Base-by-base conservation (phyloP, 768 basidiomycete genomes). In the Boletellus sp. region DNA sequence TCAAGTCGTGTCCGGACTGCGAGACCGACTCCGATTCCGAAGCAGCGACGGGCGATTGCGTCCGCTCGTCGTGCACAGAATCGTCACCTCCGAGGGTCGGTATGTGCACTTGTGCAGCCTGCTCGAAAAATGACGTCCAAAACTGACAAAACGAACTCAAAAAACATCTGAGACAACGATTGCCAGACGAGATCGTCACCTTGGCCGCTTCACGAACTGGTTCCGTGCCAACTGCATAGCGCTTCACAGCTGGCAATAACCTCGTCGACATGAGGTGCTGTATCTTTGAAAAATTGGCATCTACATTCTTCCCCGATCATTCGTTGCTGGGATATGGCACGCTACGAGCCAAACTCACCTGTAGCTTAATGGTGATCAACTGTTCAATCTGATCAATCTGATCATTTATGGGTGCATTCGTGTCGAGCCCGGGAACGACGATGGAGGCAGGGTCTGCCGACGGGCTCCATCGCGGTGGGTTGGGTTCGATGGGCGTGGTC, bases 351-450 rank as follows among this genome's bases (percentile, higher is more conserved):
- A 33, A 15, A 22, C 65, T 56, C 48, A 87, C 91, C 79, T 94
- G 94, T 11, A 98, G 75, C 57, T 93, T 87, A 45, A 94, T 78
- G 9, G 94, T 94, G 53, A 95, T 94, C 61, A 94, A 77, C 64
- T 96, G 94, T 68, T 98, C 94, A 50, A 96, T 91, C 69, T 94
- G 90, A 61, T 95, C 92, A 47, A 93, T 86, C 71, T 96, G 94
- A 60, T 86, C 91, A 51, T 78, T 78, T 22, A 83, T 72, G 19
- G 87, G 75, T 20, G 87, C 85, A 10, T 72, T 74, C 1, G 77
- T 79, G 59, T 92, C 86, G 33, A 92, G 73, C 0, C 90, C 89
- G 8, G 87, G 84, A 3, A 91, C 74, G 13, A 72, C 64, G 47
- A 92, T 90, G 39, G 77, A 75, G 1, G 76, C 59, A 16, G 87